Evolutionary conservation across 1,284 basidiomycete species (phyloP).

Genomic region (Apiotrichum domesticum): DNA sequence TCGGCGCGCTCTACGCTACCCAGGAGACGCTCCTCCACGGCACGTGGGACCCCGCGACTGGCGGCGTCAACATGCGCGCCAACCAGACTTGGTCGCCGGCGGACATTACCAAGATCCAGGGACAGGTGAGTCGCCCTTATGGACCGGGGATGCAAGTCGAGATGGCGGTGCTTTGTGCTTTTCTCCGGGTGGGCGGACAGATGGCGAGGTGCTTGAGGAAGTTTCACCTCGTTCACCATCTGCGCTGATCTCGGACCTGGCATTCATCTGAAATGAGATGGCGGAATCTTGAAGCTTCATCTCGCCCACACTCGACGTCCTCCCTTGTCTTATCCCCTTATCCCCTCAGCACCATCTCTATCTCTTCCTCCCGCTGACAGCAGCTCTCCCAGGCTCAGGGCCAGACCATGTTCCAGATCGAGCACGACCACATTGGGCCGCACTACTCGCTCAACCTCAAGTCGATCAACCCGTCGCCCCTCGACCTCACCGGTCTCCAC

Average conservation of each 20-base stretch:
- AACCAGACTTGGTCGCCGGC: conserved; percentile 81
- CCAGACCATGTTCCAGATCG: conserved; percentile 84
- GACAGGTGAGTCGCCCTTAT: conserved; percentile 59
- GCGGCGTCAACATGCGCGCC: conserved; percentile 78
- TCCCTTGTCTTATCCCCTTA: too few species aligned
- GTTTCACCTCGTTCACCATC: too few species aligned
- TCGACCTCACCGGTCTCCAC: conserved; percentile 88
- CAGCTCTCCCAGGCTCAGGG: conserved; percentile 52
- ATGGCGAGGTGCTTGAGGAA: too few species aligned
- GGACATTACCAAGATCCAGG: conserved; percentile 81
- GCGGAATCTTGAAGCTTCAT: too few species aligned
- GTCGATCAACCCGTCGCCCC: conserved; percentile 84
- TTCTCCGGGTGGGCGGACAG: too few species aligned
- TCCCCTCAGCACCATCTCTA: background rate
- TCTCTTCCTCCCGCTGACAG: background rate
- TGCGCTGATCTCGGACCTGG: too few species aligned
- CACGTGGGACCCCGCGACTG: conserved; percentile 78
- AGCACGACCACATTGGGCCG: conserved; percentile 87
- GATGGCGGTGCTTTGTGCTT: too few species aligned
- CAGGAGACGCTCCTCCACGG: conserved; percentile 75
- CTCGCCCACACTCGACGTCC: too few species aligned
- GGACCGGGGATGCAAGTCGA: too few species aligned
- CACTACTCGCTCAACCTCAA: conserved; percentile 88
- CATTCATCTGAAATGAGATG: too few species aligned
- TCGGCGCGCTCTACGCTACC: conserved; percentile 88